Evolutionary conservation across 129 eudicot genomes (phyloP).

Genomic region (Escallonia rubra): DNA sequence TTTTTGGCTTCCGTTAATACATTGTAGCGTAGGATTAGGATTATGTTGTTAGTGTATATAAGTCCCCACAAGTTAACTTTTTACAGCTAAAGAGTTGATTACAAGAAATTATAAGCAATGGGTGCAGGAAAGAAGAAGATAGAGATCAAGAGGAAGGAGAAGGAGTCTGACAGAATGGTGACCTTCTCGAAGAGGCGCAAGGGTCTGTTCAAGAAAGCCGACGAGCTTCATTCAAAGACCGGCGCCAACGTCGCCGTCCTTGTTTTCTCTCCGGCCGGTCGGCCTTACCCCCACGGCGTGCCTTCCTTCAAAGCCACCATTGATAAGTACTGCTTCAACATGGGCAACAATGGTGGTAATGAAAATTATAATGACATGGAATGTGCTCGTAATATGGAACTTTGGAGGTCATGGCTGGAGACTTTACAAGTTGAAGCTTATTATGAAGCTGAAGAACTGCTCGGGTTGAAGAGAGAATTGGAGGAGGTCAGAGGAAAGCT

Average conservation of each 20-base stretch:
- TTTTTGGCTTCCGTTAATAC: too few species aligned
- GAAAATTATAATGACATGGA: background rate
- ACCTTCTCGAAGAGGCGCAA: slow-evolving; percentile 12
- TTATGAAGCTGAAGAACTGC: background rate
- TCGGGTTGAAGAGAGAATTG: background rate
- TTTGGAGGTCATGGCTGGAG: background rate
- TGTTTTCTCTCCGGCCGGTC: slow-evolving; percentile 2
- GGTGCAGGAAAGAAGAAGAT: slow-evolving; percentile 16
- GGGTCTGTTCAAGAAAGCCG: slow-evolving; percentile 16
- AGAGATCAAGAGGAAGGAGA: slow-evolving; percentile 6
- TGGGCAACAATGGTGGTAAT: too few species aligned
- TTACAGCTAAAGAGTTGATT: too few species aligned
- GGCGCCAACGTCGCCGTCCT: slow-evolving; percentile 1
- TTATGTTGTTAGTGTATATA: too few species aligned
- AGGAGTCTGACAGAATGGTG: slow-evolving; percentile 6
- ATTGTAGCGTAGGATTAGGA: too few species aligned
- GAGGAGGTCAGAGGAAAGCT: background rate
- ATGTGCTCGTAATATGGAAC: background rate
- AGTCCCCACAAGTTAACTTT: too few species aligned
- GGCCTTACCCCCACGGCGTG: background rate
- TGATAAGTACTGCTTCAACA: background rate
- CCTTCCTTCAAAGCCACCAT: background rate
- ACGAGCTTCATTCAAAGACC: background rate
- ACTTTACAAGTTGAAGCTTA: background rate
- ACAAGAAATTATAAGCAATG: too few species aligned